A percentile compares a stretch with the other conserved stretches of the same genome.
phyloP scores from a whole-genome alignment of 805 yeast genomes.

The Debaryomyces prosopidis region DNA sequence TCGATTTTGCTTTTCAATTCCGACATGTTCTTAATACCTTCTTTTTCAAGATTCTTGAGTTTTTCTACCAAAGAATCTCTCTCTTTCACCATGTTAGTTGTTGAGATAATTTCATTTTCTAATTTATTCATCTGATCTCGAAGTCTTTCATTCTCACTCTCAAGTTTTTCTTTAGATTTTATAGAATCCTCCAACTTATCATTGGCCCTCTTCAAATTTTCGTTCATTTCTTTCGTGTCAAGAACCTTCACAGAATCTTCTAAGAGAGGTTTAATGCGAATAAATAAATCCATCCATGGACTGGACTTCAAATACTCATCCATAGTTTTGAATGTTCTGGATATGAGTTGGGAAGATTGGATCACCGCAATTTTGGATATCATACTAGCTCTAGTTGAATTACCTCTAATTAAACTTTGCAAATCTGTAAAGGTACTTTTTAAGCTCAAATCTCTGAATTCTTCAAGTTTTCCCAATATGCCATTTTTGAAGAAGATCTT shows the following conservation, averaged over 20 bases:
- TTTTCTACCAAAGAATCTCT: conserved; percentile 48
- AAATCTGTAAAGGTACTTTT: conserved; percentile 55
- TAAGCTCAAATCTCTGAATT: conserved; percentile 66
- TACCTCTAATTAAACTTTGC: conserved; percentile 69
- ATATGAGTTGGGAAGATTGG: conserved; percentile 70
- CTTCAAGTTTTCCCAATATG: conserved; percentile 75
- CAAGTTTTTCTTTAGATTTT: conserved; percentile 27
- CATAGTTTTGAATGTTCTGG: conserved; percentile 57
- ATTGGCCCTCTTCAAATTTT: conserved; percentile 55
- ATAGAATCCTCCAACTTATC: conserved; percentile 39
- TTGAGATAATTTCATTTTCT: conserved; percentile 33
- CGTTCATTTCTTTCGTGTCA: conserved; percentile 57
- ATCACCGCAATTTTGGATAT: conserved; percentile 53
- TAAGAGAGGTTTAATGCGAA: conserved; percentile 73
- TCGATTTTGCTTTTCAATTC: conserved; percentile 28
- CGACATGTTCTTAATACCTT: conserved; percentile 25
- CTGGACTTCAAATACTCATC: conserved; percentile 45
- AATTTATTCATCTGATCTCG: conserved; percentile 31
- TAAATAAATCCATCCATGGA: conserved; percentile 79
- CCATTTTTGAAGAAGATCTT: conserved; percentile 78
- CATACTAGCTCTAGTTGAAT: conserved; percentile 50
- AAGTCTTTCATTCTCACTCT: conserved; percentile 40
- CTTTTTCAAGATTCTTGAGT: conserved; percentile 41
- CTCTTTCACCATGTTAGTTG: conserved; percentile 36
- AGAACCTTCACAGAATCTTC: conserved; percentile 61